Base-by-base conservation (phyloP, 495 filamentous ascomycete species). In the Podospora australis region DNA sequence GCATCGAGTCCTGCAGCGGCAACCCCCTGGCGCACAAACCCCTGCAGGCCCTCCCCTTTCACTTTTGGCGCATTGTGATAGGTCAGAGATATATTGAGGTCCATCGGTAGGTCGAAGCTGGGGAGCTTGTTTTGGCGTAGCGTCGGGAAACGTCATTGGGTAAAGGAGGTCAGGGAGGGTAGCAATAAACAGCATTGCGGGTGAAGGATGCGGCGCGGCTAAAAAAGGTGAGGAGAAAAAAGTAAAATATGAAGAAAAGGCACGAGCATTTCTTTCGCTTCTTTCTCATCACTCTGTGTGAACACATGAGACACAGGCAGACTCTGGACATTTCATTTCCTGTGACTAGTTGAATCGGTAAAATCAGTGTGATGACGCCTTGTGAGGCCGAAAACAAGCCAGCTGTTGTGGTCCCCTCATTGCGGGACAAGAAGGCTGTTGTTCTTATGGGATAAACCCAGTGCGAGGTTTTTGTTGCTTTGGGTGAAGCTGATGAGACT, bases 131-230 rank as follows among this genome's bases (percentile, higher is more conserved):
- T 20, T 36, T 35, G 26, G 35, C 39, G 10, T 36, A 28, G 36
- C 29, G n/a, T n/a, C n/a, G n/a, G n/a, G n/a, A 35, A 46, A 35
- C 24, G 20, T 46, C 28, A 46, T 34, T 46, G 43, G 43, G 13
- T 28, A n/a, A 8, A 10, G 19, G 29, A 32, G 43, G 29, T n/a
- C n/a, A 4, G 5, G n/a, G 32, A 36, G 19, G 2, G 16, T 10
- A 36, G 32, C 32, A 17, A 23, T 20, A 40, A 10, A 20, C 21
- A 40, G 16, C 23, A 23, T 24, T 28, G 21, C 40, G 22, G 22
- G 40, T 2, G 14, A 19, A 39, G 40, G 40, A 44, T 32, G 40
- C 48, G 41, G 48, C 48, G 43, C 48, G 41, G 48, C 48, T 50
- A 50, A 45, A 50, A 44, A 19, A 10, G n/a, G n/a, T 16, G 6